Conservation (phyloP, 176 grass and related monocot genomes). For the Aegilops umbellulata region DNA sequence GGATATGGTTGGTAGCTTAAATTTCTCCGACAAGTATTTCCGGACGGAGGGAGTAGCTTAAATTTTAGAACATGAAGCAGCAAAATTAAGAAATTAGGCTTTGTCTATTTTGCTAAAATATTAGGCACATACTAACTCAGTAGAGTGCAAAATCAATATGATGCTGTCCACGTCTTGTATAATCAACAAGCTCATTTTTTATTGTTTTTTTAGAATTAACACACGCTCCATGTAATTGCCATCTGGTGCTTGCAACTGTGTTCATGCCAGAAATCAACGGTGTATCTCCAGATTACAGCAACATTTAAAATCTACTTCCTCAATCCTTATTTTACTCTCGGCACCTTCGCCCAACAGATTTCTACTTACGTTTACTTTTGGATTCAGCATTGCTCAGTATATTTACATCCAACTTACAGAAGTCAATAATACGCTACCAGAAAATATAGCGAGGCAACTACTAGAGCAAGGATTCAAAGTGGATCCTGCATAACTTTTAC, state of each 20-base stretch:
- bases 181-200: neutral
- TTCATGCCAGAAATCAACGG: neutral
- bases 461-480: neutral
- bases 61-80: neutral
- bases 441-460: neutral
- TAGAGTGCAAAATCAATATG: neutral
- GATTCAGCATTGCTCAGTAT: neutral
- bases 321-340: neutral
- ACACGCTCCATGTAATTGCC: neutral
- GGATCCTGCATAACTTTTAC: constrained; percentile 6
- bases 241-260: neutral
- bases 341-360: neutral
- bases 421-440: neutral
- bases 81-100: constrained; percentile 8
- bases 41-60: no score
- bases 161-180: neutral
- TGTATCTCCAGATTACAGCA: neutral
- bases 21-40: no score
- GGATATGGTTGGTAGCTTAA: neutral
- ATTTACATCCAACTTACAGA: neutral
- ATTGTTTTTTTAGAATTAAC: no score
- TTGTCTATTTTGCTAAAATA: neutral
- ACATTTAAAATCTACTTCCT: neutral
- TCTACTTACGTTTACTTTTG: neutral
- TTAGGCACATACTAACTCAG: neutral